phyloP scores from a whole-genome alignment of 2,329 filamentous ascomycete species.

The Colletotrichum sp. region DNA sequence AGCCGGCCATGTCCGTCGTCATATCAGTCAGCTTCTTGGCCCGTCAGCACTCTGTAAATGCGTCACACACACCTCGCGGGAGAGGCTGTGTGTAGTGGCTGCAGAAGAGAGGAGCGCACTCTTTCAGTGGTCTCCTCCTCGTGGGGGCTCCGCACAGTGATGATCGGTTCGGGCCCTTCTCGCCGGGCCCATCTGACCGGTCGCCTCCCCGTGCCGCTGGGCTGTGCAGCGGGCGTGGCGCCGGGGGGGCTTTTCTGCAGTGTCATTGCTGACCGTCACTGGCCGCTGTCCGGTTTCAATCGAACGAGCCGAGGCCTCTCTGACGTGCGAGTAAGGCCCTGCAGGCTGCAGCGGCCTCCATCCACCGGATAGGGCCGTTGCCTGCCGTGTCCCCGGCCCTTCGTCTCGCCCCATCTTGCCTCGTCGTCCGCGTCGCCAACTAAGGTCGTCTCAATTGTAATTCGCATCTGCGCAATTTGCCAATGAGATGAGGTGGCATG shows the following conservation, averaged over 20 bases:
- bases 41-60: conserved; percentile 6
- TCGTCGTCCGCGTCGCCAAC: neutral
- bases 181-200: neutral
- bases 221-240: neutral
- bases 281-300: neutral
- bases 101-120: neutral
- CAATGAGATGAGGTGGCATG: neutral
- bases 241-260: neutral
- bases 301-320: neutral
- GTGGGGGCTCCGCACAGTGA: neutral
- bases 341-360: neutral
- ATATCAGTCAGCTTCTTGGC: conserved; percentile 4
- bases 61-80: neutral
- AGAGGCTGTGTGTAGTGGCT: neutral
- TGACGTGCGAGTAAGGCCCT: neutral
- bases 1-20: neutral
- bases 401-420: neutral
- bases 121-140: neutral
- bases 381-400: neutral
- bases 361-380: neutral
- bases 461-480: neutral
- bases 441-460: neutral
- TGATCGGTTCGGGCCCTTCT: neutral
- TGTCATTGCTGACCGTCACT: neutral
- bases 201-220: neutral